These are phyloP conservation scores for Lactarius indigo DNA, from an alignment of 768 basidiomycete genomes.

Conservation along the genomic window DNA sequence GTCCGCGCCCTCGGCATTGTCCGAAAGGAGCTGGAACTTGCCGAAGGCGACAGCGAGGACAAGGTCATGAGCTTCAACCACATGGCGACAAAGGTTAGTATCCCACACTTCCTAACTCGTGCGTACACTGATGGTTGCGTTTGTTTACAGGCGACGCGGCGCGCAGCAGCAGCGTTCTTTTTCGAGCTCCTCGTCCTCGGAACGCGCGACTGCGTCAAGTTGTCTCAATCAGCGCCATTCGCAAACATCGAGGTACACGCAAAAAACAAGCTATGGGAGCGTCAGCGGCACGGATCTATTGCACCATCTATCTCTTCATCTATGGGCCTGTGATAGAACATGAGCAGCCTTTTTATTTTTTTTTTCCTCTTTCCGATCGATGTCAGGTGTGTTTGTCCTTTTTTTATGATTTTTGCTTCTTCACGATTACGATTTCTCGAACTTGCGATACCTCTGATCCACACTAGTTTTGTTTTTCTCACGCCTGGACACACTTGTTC, in stretches of 20 bases:
- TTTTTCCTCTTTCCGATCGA: neutral
- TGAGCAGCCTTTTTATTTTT: neutral
- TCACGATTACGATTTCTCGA: slow-evolving; percentile 2
- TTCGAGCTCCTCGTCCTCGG: slow-evolving; percentile 95
- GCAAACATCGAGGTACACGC: slow-evolving; percentile 82
- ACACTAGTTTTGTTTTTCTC: slow-evolving; percentile 16
- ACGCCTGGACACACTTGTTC: neutral
- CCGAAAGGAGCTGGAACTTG: slow-evolving; percentile 63
- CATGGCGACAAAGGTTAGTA: slow-evolving; percentile 72
- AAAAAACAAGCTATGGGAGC: slow-evolving; percentile 85
- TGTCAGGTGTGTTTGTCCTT: slow-evolving; percentile 4
- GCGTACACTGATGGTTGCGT: neutral
- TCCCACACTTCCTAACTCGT: neutral
- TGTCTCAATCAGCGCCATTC: slow-evolving; percentile 71
- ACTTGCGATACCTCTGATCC: slow-evolving; percentile 18
- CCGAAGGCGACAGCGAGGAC: slow-evolving; percentile 42
- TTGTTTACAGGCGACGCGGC: slow-evolving; percentile 66
- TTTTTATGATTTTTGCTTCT: neutral
- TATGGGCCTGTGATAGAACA: slow-evolving; percentile 35
- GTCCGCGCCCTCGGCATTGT: slow-evolving; percentile 77
- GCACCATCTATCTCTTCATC: slow-evolving; percentile 47
- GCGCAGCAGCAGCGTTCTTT: slow-evolving; percentile 95
- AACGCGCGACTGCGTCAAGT: slow-evolving; percentile 84
- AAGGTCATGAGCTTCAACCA: slow-evolving; percentile 73
- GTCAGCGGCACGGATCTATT: slow-evolving; percentile 45